phyloP scores from a whole-genome alignment of 306 rosid genomes.

The Cucumis melo region DNA sequence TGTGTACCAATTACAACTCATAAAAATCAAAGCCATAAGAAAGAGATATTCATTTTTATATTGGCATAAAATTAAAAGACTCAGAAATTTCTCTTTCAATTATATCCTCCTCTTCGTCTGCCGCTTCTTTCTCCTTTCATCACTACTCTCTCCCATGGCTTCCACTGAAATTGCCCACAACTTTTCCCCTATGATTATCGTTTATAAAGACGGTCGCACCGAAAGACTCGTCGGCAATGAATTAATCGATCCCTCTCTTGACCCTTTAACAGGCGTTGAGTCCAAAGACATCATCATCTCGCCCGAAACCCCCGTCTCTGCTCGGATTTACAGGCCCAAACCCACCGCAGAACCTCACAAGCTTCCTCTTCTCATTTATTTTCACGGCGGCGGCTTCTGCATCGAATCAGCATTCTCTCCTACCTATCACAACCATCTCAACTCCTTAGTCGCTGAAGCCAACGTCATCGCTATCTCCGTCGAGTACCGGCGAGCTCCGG shows the following conservation, averaged over 20 bases:
- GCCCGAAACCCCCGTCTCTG: slow-evolving; percentile 31
- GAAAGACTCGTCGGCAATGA: slow-evolving; percentile 30
- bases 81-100: too few relatives aligned
- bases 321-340: slow-evolving; percentile 43
- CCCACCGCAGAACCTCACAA: slow-evolving; percentile 9
- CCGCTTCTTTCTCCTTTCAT: background rate
- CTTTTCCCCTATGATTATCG: slow-evolving; percentile 32
- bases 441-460: slow-evolving; percentile 23
- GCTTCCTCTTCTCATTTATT: slow-evolving; percentile 49
- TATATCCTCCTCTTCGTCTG: background rate
- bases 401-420: slow-evolving; percentile 47
- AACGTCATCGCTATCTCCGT: slow-evolving; percentile 47
- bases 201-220: slow-evolving; percentile 49
- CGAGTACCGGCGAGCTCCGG: slow-evolving; percentile 56
- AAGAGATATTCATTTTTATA: too few relatives aligned
- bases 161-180: slow-evolving; percentile 22
- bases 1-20: too few relatives aligned
- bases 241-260: slow-evolving; percentile 23
- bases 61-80: too few relatives aligned
- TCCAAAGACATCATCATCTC: slow-evolving; percentile 57
- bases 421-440: slow-evolving; percentile 27
- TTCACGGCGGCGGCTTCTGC: slow-evolving; percentile 67
- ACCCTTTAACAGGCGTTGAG: slow-evolving; percentile 38
- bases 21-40: too few relatives aligned
- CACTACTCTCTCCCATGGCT: slow-evolving; percentile 18